Evolutionary conservation across 2,329 filamentous ascomycete genomes (phyloP).

Genomic region (Beauveria pseudobassiana): DNA sequence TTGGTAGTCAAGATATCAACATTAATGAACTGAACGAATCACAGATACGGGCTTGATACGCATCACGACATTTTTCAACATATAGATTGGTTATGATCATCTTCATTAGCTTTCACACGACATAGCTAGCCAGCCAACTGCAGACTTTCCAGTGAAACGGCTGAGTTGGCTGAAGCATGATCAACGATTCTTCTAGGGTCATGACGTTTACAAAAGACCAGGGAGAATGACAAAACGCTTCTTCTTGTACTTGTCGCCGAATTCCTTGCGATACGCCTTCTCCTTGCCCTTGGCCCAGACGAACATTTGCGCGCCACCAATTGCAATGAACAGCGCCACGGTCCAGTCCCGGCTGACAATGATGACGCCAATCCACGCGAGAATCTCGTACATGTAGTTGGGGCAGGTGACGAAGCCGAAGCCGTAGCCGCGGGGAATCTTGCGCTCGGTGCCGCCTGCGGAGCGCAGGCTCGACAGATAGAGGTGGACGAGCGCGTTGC

Average conservation of each 20-base stretch:
- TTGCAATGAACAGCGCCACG: conserved; percentile 66
- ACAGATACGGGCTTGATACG: neutral
- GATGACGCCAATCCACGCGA: conserved; percentile 80
- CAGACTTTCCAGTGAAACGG: neutral
- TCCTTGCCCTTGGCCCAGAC: conserved; percentile 91
- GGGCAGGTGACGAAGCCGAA: conserved; percentile 88
- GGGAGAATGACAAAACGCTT: conserved; percentile 83
- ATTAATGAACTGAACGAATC: neutral
- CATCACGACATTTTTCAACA: neutral
- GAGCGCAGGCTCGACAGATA: conserved; percentile 72
- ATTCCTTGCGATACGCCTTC: conserved; percentile 78
- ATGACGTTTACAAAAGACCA: conserved; percentile 54
- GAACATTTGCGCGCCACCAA: conserved; percentile 74
- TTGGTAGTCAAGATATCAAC: neutral
- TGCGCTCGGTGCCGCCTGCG: conserved; percentile 73
- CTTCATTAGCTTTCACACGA: neutral
- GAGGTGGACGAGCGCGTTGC: conserved; percentile 73
- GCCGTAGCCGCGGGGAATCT: conserved; percentile 78
- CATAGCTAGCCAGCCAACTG: neutral
- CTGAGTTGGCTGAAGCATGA: neutral
- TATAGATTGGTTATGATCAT: neutral
- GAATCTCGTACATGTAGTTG: conserved; percentile 91
- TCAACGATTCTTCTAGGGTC: neutral
- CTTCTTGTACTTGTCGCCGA: conserved; percentile 89
- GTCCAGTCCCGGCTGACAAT: conserved; percentile 72